Percentiles rank a stretch among this genome's conserved stretches.
Conservation (phyloP, 768 basidiomycete species). For the Dentipellis fragilis region DNA sequence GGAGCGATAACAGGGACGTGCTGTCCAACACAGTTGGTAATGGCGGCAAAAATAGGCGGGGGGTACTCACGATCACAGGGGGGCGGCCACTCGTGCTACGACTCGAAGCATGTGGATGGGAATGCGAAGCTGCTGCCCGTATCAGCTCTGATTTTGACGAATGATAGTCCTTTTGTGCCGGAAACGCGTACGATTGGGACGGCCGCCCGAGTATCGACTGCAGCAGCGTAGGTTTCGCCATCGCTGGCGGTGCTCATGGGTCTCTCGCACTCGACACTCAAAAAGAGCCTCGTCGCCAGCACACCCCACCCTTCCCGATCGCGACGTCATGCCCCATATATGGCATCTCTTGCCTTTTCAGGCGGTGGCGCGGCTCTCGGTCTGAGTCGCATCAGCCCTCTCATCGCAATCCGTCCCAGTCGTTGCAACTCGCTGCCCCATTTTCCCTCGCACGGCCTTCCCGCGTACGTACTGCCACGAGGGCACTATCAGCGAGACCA, state of each 20-base stretch:
- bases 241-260: not conserved
- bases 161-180: constrained; percentile 5
- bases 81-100: not conserved
- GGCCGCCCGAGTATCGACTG: constrained; percentile 11
- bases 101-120: not conserved
- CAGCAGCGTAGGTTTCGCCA: constrained; percentile 12
- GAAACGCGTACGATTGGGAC: constrained; percentile 6
- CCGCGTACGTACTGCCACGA: too few species aligned
- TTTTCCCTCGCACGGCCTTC: too few species aligned
- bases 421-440: not conserved
- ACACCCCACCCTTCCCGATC: not conserved
- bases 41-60: not conserved
- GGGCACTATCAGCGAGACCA: too few species aligned
- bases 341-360: not conserved
- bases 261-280: not conserved
- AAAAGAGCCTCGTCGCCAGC: not conserved
- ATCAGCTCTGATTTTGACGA: constrained; percentile 4
- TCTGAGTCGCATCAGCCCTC: not conserved
- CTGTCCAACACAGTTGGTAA: not conserved
- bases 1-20: not conserved
- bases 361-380: not conserved
- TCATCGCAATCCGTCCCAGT: not conserved
- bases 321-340: not conserved
- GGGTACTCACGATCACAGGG: not conserved
- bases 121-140: not conserved